These are phyloP conservation scores for Striga asiatica DNA, from an alignment of 257 asterid species.

Conservation along the genomic window DNA sequence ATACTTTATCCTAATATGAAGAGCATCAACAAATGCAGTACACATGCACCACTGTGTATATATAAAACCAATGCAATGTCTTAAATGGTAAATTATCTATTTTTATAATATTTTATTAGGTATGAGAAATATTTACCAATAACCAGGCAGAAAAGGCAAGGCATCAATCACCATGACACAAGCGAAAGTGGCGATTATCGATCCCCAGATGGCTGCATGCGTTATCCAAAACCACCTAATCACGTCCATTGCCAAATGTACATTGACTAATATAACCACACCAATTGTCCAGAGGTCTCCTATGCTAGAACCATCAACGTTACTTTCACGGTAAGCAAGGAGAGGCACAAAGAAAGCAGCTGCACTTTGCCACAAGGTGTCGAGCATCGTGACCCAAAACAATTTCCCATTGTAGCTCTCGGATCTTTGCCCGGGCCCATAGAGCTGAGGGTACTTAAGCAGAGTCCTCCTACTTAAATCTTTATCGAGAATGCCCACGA, in stretches of 20 bases:
- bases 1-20: too few species aligned
- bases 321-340: slow-evolving; percentile 64
- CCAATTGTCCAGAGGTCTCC: slow-evolving; percentile 95
- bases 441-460: slow-evolving; percentile 69
- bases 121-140: slow-evolving; percentile 47
- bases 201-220: slow-evolving; percentile 87
- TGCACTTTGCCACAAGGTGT: slow-evolving; percentile 87
- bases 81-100: neutral
- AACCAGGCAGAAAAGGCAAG: slow-evolving; percentile 65
- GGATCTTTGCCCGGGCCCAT: slow-evolving; percentile 77
- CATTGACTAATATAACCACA: slow-evolving; percentile 67
- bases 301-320: slow-evolving; percentile 59
- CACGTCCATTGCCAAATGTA: slow-evolving; percentile 93
- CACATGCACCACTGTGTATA: neutral
- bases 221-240: slow-evolving; percentile 79
- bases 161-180: slow-evolving; percentile 65
- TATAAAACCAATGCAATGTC: neutral
- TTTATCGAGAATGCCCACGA: slow-evolving; percentile 82
- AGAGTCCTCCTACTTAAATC: slow-evolving; percentile 72
- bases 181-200: slow-evolving; percentile 67
- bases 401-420: slow-evolving; percentile 67
- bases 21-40: too few species aligned
- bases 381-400: slow-evolving; percentile 73
- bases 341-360: slow-evolving; percentile 63
- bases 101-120: too few species aligned